Evolutionary conservation across 148 eudicot species (phyloP).

Genomic region (Cornus kousa): DNA sequence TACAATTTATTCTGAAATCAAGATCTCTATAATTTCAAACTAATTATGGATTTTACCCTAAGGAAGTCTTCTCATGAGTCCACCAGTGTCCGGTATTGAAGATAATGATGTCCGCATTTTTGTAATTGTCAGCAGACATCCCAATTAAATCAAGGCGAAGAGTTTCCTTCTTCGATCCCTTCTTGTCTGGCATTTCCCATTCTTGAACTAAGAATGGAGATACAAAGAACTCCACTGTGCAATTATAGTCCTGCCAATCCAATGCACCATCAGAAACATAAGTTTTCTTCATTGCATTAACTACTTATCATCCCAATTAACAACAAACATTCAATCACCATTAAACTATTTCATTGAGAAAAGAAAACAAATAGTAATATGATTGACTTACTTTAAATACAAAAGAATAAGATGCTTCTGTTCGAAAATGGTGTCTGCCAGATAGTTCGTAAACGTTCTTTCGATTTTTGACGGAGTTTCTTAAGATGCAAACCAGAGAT

Average conservation of each 20-base stretch:
- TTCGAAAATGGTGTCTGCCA: slow-evolving; percentile 66
- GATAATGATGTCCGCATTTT: slow-evolving; percentile 64
- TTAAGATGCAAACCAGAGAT: slow-evolving; percentile 80
- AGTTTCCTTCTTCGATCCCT: slow-evolving; percentile 70
- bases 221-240: slow-evolving; percentile 80
- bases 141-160: slow-evolving; percentile 77
- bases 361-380: not conserved
- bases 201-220: slow-evolving; percentile 91
- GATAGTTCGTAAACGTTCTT: slow-evolving; percentile 72
- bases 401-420: slow-evolving; percentile 81
- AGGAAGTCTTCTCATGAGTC: slow-evolving; percentile 89
- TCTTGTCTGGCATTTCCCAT: slow-evolving; percentile 58
- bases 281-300: not conserved
- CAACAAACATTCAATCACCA: no score
- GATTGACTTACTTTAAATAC: slow-evolving; percentile 62
- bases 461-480: slow-evolving; percentile 61
- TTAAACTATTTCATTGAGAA: not conserved
- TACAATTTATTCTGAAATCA: no score
- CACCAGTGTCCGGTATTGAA: slow-evolving; percentile 99
- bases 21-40: no score
- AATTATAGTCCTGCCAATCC: slow-evolving; percentile 60
- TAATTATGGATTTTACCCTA: slow-evolving; percentile 46
- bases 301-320: not conserved
- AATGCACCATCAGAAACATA: not conserved
- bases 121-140: slow-evolving; percentile 51